Evolutionary conservation across 257 asterid genomes (phyloP).

Genomic region (Solanum chilense): DNA sequence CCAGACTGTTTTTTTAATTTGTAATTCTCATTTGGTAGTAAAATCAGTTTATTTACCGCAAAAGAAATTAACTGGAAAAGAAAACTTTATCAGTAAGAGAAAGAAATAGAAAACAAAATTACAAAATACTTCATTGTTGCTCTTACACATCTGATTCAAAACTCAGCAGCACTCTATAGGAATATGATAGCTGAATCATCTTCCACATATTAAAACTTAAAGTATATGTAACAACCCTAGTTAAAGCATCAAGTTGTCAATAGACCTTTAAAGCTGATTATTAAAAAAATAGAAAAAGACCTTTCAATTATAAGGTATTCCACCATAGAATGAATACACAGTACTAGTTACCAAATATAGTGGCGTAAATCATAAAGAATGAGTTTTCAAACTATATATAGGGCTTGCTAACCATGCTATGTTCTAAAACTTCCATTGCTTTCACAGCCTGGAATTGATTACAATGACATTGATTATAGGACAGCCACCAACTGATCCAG

Average conservation of each 20-base stretch:
- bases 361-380: neutral
- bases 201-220: neutral
- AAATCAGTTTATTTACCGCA: neutral
- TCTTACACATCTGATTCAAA: neutral
- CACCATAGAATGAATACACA: neutral
- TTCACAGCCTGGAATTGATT: neutral
- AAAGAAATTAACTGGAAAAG: neutral
- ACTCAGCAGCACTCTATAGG: neutral
- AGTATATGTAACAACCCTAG: neutral
- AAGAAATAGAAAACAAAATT: neutral
- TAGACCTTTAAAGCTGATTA: neutral
- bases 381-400: neutral
- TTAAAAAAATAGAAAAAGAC: neutral
- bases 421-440: neutral
- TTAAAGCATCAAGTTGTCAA: neutral
- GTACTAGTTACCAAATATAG: neutral
- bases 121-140: neutral
- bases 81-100: neutral
- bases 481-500: neutral
- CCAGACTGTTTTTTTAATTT: neutral
- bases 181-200: neutral
- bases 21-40: neutral
- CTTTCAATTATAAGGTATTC: neutral
- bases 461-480: neutral
- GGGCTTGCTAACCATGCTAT: neutral